Evolutionary conservation across 1,284 basidiomycete genomes (phyloP).

Genomic region (Tilletia caries): DNA sequence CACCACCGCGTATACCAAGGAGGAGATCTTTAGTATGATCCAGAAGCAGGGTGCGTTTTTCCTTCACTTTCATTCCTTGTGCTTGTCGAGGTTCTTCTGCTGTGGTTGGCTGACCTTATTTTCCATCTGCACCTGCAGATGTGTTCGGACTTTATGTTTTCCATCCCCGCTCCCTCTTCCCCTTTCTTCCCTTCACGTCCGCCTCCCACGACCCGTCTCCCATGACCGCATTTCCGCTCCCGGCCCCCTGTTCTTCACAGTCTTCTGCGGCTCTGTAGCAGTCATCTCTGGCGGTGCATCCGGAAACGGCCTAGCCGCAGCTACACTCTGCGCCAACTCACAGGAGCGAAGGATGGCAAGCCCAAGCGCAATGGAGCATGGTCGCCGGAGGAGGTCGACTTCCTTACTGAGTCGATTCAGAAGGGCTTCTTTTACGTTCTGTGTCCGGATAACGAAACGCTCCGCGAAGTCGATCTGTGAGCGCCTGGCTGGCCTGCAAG

Average conservation of each 20-base stretch:
- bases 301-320: conserved; percentile 80
- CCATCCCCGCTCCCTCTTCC: not conserved
- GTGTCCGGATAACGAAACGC: conserved; percentile 82
- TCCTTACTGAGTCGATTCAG: no score
- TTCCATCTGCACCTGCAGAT: not conserved
- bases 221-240: no score
- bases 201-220: not conserved
- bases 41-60: conserved; percentile 62
- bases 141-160: not conserved
- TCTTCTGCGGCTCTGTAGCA: conserved; percentile 56
- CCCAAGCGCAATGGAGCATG: no score
- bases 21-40: conserved; percentile 49
- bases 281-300: conserved; percentile 76
- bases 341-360: no score
- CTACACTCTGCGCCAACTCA: conserved; percentile 72
- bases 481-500: not conserved
- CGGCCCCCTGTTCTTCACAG: not conserved
- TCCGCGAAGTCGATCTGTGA: conserved; percentile 27
- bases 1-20: conserved; percentile 65
- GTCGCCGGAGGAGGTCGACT: no score
- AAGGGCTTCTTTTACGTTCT: conserved; percentile 90
- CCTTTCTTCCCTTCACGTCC: not conserved
- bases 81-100: not conserved
- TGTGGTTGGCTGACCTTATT: no score
- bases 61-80: conserved; percentile 6